Evolutionary conservation across 495 filamentous ascomycete species (phyloP).

Genomic region (Endocarpon pusillum): DNA sequence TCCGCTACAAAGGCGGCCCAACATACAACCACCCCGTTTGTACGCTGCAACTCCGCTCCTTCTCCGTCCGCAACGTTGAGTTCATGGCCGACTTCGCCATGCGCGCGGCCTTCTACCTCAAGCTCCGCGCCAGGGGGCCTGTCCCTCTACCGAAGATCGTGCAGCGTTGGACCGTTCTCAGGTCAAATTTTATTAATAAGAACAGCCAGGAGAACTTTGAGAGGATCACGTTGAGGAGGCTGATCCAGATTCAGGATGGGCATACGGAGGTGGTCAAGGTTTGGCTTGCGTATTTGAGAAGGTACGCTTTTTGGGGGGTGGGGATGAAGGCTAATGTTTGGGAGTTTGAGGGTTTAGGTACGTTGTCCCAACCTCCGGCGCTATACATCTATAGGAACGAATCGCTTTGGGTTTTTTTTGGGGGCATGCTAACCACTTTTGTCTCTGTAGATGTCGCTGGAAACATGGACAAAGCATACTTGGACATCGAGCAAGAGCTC

Average conservation of each 20-base stretch:
- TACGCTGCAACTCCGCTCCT: conserved; percentile 85
- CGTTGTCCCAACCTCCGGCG: neutral
- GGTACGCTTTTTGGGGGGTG: conserved; percentile 81
- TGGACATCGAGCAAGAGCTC: no score
- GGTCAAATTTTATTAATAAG: conserved; percentile 81
- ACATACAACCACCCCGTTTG: conserved; percentile 66
- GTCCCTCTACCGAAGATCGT: conserved; percentile 73
- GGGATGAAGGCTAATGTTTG: conserved; percentile 98
- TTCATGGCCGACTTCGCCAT: conserved; percentile 92
- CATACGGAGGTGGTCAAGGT: conserved; percentile 72
- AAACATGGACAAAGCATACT: no score
- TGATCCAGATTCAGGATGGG: conserved; percentile 90
- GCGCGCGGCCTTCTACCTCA: conserved; percentile 84
- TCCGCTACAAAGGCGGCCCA: conserved; percentile 45
- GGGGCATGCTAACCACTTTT: conserved; percentile 5
- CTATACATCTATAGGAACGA: neutral
- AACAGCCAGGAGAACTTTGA: conserved; percentile 98
- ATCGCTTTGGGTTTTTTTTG: neutral
- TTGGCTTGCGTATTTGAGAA: conserved; percentile 82
- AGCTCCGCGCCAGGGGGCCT: conserved; percentile 72
- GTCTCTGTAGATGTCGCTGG: conserved; percentile 14
- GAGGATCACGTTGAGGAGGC: conserved; percentile 63
- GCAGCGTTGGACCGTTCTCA: conserved; percentile 89
- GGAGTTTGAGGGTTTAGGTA: conserved; percentile 63
- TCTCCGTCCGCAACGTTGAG: conserved; percentile 75